Evolutionary conservation across 345 rosid genomes (phyloP).

Genomic region (Citrus hindsii): DNA sequence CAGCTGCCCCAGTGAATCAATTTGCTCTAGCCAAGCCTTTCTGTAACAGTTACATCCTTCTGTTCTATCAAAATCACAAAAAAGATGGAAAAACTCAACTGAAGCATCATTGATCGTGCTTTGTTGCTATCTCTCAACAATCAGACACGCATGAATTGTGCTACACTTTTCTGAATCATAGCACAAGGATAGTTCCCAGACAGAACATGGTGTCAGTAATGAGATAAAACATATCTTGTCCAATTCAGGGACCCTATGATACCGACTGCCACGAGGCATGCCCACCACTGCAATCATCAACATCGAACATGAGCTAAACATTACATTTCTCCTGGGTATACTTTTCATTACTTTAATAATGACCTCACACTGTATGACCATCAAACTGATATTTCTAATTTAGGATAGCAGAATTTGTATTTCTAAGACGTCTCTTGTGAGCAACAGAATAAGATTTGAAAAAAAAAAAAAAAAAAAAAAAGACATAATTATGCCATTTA

Average conservation of each 20-base stretch:
- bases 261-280: slow-evolving; percentile 4
- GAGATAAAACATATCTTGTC: background rate
- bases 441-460: background rate
- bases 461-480: background rate
- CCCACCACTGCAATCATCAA: background rate
- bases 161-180: background rate
- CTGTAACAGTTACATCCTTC: background rate
- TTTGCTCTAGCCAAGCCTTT: too few relatives aligned
- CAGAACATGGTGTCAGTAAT: background rate
- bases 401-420: background rate
- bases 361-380: background rate
- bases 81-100: background rate
- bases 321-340: background rate
- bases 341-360: background rate
- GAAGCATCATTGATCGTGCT: background rate
- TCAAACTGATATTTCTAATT: background rate
- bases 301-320: background rate
- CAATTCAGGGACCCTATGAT: background rate
- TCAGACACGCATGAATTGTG: background rate
- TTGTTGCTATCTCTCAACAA: background rate
- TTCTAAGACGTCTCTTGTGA: background rate
- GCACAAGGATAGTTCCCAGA: background rate
- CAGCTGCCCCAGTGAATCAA: too few relatives aligned
- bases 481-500: background rate
- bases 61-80: background rate